Evolutionary conservation across 1,139 yeast species (phyloP), one percentile per base, ranked within the genome.

Genomic region (Debaryomycetaceae sp.): DNA sequence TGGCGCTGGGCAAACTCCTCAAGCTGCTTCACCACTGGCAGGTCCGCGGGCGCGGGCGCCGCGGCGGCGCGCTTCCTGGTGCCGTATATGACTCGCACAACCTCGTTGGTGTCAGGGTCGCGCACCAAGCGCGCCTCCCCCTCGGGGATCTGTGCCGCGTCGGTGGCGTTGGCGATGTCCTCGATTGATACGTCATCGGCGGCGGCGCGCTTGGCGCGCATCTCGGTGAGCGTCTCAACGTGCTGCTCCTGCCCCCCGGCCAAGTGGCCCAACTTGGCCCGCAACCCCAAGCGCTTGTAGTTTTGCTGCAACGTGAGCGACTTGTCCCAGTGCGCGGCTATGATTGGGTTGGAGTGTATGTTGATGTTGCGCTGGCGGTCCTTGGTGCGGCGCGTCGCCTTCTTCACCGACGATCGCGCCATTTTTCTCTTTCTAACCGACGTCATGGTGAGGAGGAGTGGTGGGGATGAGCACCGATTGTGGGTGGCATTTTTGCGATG

Each of bases 301-400:
- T 91, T 91, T 52, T 91, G 97, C 35, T 78, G 71, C 37, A 89
- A 61, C 0, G 98, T 89, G 40, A 82, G 67, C 15, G 75, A 71
- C 39, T 78, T 71, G 58, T 91, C 96, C 98, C 98, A 91, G 56
- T 88, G 75, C 20, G 78, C 84, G 5, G 86, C 93, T 42, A 91
- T 83, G 43, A 91, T 74, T 3, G 95, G 86, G 52, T 86, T 84
- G 1, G 83, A 66, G 33, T 70, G 68, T 19, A 83, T 75, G 40
- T 76, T 77, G 37, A 78, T 60, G 43, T 77, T 67, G 48, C 81
- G 71, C 48, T 79, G 79, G 46, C 71, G 78, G 48, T 83, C 89
- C 52, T 83, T 83, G 29, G 58, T 58, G 46, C 80, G 69, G 53
- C 93, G 71, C 27, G 88, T 76, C 46, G 72, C 75, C 56, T 82